These are phyloP conservation scores for Rossbeevera mucosa DNA, from an alignment of 768 basidiomycete genomes.

Conservation along the genomic window DNA sequence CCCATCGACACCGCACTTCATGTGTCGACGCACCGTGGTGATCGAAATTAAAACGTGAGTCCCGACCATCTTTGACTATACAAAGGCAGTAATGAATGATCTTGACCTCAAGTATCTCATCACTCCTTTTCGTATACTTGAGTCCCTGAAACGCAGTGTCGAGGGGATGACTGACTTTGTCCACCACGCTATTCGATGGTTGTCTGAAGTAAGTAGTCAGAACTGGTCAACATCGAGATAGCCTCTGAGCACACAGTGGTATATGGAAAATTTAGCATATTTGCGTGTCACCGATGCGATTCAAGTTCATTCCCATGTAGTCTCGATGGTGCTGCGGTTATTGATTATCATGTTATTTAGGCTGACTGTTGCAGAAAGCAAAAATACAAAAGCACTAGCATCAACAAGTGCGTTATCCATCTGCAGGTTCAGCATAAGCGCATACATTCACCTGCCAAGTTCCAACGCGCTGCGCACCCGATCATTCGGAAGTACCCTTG, in stretches of 20 bases:
- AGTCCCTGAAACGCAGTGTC: conserved; percentile 63
- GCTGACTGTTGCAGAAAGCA: conserved; percentile 89
- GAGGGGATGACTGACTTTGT: conserved; percentile 55
- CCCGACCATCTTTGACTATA: conserved; percentile 25
- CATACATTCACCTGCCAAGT: not conserved
- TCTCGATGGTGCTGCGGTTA: no score
- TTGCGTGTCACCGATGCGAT: conserved; percentile 47
- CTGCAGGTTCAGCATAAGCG: conserved; percentile 33
- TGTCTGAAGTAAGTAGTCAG: conserved; percentile 39
- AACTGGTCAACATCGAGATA: not conserved
- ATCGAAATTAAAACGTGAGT: no score
- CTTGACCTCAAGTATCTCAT: conserved; percentile 77
- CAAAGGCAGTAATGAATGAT: no score
- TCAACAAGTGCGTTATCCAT: conserved; percentile 83
- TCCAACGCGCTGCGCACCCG: conserved; percentile 45
- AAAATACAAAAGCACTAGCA: conserved; percentile 77
- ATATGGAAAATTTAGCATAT: conserved; percentile 97
- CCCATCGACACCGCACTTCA: no score
- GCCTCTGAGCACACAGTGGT: conserved; percentile 56
- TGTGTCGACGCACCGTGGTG: no score
- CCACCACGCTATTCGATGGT: conserved; percentile 70
- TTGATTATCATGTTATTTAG: no score
- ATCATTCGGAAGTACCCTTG: no score
- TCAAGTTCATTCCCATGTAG: no score
- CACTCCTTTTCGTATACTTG: conserved; percentile 63